Evolutionary conservation across 176 grass and related monocot genomes (phyloP), one percentile per base, ranked within the genome.

Genomic region (Rhynchospora pubera): DNA sequence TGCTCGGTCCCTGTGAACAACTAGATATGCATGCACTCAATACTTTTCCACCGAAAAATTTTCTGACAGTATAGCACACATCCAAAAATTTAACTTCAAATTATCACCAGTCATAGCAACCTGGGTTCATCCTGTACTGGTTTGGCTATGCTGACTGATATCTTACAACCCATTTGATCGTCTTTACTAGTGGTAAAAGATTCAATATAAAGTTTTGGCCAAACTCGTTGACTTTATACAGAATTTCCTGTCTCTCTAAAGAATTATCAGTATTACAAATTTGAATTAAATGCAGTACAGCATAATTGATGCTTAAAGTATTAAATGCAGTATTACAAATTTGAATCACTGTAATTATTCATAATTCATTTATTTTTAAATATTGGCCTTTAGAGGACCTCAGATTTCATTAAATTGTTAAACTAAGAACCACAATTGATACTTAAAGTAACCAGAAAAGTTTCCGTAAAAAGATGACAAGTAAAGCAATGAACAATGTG

Each of bases 31-130:
- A 58, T 65, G 79, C 59, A 48, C 39, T 82, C 1, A 3, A 66
- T 62, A 61, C 58, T 64, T 82, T 82, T 52, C 79, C 58, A 81
- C 79, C 79, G 44, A 65, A 82, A 51, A 45, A 80, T 16, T 62
- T 56, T 62, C 58, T 50, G 19, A 81, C 42, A 81, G 6, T n/a
- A 26, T 22, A 48, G 16, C 79, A 81, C 19, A 46, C 39, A 2
- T 51, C 11, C 0, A 26, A 65, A 64, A 26, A 52, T 52, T 65
- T 65, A 10, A 76, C 47, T 13, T 55, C 65, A 9, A 47, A 47
- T 48, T 81, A 65, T 46, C 60, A 81, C 45, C 79, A 23, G 42
- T 51, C 12, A 16, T 30, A 76, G 22, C 46, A 18, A 51, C 22
- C 45, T 52, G n/a, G 16, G 16, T 71, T 34, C 2, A 6, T 44